Evolutionary conservation across 2,329 filamentous ascomycete genomes (phyloP), one percentile per base, ranked within the genome.

Genomic region (Cordyceps sp.): DNA sequence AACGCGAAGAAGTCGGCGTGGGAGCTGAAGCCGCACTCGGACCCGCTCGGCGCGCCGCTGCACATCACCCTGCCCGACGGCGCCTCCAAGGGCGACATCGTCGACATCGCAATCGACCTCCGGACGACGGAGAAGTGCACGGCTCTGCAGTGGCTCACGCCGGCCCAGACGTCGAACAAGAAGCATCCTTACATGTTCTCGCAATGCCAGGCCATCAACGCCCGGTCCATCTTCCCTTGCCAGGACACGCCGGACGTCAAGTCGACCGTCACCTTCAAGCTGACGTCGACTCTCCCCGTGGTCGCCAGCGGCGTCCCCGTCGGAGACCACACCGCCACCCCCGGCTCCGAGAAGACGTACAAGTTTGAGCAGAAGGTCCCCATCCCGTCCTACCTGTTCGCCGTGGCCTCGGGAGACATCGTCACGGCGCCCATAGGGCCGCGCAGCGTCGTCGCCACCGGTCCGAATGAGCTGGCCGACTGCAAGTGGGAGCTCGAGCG

Each of bases 231-330:
- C 38, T 93, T 96, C 54, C 90, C 90, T 6, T 96, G 88, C 57
- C 88, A 96, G 60, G 90, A 98, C 50, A 96, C 90, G 1, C 90
- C 90, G 4, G 88, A 94, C 52, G 81, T 94, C 46, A 98, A 98
- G 62, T 85, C 82, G n/a, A 92, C 85, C 2, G 85, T 86, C 56
- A 75, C 77, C 39, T 94, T 94, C 62, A 80, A 78, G 47, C 78
- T 98, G 48, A 76, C 75, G 18, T 94, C 85, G 17, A 74, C 79
- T 5, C 68, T 93, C 12, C 84, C 85, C 0, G 86, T 94, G n/a
- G 73, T 96, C 35, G 86, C 88, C 21, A 93, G 84, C 47, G 90
- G 90, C 34, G 66, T 96, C 14, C 58, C 66, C 6, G 60, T 63
- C 13, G 55, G 55, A 20, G 50, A 58, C 32, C 56, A 64, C 27